A percentile compares a stretch with the other conserved stretches of the same genome.
Conservation (phyloP, 1,284 basidiomycete species). For the Leccinum proliferum region DNA sequence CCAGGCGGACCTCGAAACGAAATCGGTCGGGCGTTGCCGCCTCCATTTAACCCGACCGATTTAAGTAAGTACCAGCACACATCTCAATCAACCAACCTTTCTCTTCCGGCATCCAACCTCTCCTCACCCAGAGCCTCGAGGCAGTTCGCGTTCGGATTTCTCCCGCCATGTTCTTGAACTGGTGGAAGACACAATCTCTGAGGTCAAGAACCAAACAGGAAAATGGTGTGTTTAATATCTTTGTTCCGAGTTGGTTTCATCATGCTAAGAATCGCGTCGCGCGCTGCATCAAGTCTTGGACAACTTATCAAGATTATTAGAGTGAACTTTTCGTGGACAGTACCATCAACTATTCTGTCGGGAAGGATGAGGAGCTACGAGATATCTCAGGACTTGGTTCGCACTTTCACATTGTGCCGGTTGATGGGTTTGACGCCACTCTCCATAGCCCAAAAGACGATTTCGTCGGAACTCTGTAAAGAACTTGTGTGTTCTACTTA, state of each 20-base stretch:
- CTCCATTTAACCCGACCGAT: too few relatives aligned
- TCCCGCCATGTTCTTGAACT: too few relatives aligned
- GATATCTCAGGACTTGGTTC: constrained; percentile 92
- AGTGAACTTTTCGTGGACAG: constrained; percentile 79
- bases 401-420: constrained; percentile 18
- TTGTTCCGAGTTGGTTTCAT: not conserved
- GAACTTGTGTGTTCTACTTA: constrained; percentile 3
- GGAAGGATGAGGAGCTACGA: constrained; percentile 84
- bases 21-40: too few relatives aligned
- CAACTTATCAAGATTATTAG: constrained; percentile 84
- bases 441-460: constrained; percentile 81
- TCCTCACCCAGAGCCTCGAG: too few relatives aligned
- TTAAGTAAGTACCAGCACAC: too few relatives aligned
- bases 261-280: constrained; percentile 6
- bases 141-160: too few relatives aligned
- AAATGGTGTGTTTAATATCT: constrained; percentile 64
- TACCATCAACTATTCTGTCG: constrained; percentile 78
- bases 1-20: too few relatives aligned
- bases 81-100: too few relatives aligned
- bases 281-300: constrained; percentile 53
- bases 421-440: constrained; percentile 5
- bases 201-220: constrained; percentile 97
- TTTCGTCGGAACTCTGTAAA: constrained; percentile 71
- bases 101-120: too few relatives aligned
- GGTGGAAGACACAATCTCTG: constrained; percentile 78